Evolutionary conservation across 192 early-diverging fungal species (phyloP).

Genomic region (Coemansia furcata): DNA sequence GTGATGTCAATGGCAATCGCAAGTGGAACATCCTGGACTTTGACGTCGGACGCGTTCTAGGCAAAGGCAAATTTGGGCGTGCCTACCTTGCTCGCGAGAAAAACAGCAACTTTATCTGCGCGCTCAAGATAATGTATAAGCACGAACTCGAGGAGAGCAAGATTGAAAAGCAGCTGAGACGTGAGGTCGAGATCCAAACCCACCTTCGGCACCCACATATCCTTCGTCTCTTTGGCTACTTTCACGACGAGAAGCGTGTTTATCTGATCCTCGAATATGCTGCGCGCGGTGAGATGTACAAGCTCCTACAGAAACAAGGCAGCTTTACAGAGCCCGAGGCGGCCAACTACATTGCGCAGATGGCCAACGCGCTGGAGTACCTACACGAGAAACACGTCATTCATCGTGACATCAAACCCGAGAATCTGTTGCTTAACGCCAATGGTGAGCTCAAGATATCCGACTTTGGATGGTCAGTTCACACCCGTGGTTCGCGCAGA

Average conservation of each 20-base stretch:
- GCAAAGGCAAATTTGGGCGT: conserved; percentile 95
- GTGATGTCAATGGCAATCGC: conserved; percentile 2
- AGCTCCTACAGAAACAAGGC: conserved; percentile 65
- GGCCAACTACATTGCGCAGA: conserved; percentile 87
- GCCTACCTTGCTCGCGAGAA: conserved; percentile 93
- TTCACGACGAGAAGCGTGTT: conserved; percentile 90
- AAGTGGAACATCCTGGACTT: conserved; percentile 76
- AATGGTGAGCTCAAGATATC: conserved; percentile 91
- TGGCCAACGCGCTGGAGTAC: conserved; percentile 82
- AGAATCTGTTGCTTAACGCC: conserved; percentile 85
- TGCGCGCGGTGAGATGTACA: conserved; percentile 91
- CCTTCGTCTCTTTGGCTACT: conserved; percentile 92
- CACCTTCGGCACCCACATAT: conserved; percentile 92
- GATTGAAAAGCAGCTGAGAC: conserved; percentile 85
- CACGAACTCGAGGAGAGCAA: conserved; percentile 68
- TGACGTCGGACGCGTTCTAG: conserved; percentile 83
- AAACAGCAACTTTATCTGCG: conserved; percentile 80
- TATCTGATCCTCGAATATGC: conserved; percentile 96
- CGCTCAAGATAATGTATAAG: conserved; percentile 91
- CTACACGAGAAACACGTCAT: conserved; percentile 90
- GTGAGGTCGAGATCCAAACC: conserved; percentile 95
- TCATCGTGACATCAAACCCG: conserved; percentile 96
- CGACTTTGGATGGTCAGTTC: conserved; percentile 98
- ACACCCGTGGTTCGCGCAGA: conserved; percentile 75
- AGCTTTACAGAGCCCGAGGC: conserved; percentile 74